Base-by-base conservation (phyloP, 345 rosid species). In the Syzygium grande region DNA sequence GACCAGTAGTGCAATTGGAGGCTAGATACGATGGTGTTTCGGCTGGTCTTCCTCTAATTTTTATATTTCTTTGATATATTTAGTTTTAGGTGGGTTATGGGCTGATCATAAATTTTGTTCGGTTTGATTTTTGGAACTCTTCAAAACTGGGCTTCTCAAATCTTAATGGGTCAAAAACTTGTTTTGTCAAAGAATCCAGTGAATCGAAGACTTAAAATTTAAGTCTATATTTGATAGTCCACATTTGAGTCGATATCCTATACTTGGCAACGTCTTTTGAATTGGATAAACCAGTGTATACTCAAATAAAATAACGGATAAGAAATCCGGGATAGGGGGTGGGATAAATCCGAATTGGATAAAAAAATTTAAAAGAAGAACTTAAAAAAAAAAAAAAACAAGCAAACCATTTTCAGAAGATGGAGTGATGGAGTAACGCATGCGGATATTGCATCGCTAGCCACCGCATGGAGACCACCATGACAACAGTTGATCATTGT, bases 381-480 rank as follows among this genome's bases (percentile, higher is more conserved):
- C 23, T 68, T 34, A 4, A 68, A 10, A 8, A 68, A 68, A 13
- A 34, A 68, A 25, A 17, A 68, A 30, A 27, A 59, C 29, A 59
- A 59, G 7, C 30, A 1, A 17, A 17, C 46, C 2, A 9, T 17
- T 21, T 68, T 68, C 1, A 0, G 1, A 68, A 0, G 1, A 68
- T 9, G 25, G 4, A 68, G 79, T 68, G 79, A 68, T 16, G 73
- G 16, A 27, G 12, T 61, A 30, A 61, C 29, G 43, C 13, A 34
- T 68, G 79, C 2, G 46, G 46, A 68, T 34, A 34, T 68, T 41
- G 79, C 38, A 23, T 5, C 0, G 3, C 7, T 0, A 0, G 5
- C 79, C 11, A 68, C 23, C 0, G 0, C 0, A 0, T 65, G 22
- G 8, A 6, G 2, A 11, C 4, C 11, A 68, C 25, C 1, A 3